Evolutionary conservation across 805 yeast genomes (phyloP).

Genomic region (Sporopachydermia lactativora): DNA sequence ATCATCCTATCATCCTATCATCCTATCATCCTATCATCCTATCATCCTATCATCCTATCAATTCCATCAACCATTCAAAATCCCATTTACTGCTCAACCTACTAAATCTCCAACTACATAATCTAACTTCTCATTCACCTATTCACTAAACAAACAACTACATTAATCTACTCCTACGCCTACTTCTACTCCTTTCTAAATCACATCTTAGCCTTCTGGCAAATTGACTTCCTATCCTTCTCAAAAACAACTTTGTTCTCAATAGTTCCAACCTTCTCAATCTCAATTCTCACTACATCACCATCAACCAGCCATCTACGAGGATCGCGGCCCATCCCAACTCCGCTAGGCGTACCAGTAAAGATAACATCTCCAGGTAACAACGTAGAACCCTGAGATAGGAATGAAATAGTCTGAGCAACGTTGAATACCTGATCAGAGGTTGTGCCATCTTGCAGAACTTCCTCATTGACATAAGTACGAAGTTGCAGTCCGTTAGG

Average conservation of each 20-base stretch:
- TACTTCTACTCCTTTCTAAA: too few species aligned
- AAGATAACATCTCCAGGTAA: constrained; percentile 39
- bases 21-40: too few species aligned
- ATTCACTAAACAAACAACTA: too few species aligned
- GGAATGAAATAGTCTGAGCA: constrained; percentile 28
- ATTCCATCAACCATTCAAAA: too few species aligned
- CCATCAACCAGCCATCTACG: constrained; percentile 29
- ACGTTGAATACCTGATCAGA: constrained; percentile 35
- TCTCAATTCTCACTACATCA: constrained; percentile 27
- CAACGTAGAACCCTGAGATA: constrained; percentile 37
- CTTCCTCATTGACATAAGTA: constrained; percentile 32
- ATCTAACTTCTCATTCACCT: too few species aligned
- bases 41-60: too few species aligned
- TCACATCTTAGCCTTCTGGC: constrained; percentile 19
- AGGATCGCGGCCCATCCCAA: constrained; percentile 32
- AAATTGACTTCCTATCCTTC: constrained; percentile 17
- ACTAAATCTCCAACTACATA: too few species aligned
- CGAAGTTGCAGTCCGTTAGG: constrained; percentile 24
- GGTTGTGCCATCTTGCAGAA: constrained; percentile 31
- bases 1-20: too few species aligned
- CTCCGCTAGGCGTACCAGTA: constrained; percentile 46
- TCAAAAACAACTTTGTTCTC: constrained; percentile 25
- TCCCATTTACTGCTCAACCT: too few species aligned
- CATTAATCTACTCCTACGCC: too few species aligned
- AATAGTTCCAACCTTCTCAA: constrained; percentile 30